Percentiles rank a stretch among this genome's conserved stretches.
Evolutionary conservation across 2,329 filamentous ascomycete genomes (phyloP).

Genomic region (Scortechinia acanthostroma): DNA sequence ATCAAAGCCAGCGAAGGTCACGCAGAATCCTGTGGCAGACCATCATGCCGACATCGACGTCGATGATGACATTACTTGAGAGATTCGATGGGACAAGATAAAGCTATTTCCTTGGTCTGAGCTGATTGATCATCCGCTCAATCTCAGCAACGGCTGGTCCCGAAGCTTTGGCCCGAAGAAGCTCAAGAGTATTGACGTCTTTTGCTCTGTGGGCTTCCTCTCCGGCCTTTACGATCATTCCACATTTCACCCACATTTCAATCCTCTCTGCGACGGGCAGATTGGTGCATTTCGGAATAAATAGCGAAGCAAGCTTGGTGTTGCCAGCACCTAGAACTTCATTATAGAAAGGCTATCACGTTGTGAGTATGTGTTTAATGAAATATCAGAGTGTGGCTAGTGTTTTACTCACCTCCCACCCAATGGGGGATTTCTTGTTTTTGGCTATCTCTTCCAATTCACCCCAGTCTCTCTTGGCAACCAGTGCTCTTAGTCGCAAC

Average conservation of each 20-base stretch:
- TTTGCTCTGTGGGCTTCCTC: constrained; percentile 83
- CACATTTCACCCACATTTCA: constrained; percentile 94
- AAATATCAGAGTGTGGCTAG: too few relatives aligned
- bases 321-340: constrained; percentile 84
- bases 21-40: neutral
- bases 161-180: neutral
- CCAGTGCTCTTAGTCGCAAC: constrained; percentile 75
- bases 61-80: neutral
- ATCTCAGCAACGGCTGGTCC: neutral
- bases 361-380: neutral
- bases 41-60: neutral
- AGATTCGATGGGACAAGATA: neutral
- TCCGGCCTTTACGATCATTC: constrained; percentile 78
- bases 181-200: constrained; percentile 36
- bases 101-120: neutral
- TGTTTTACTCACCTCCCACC: constrained; percentile 73
- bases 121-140: neutral
- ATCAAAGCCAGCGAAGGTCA: neutral
- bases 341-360: constrained; percentile 80
- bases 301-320: constrained; percentile 72
- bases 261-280: constrained; percentile 59
- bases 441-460: constrained; percentile 82
- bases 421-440: constrained; percentile 80
- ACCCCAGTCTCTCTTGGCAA: constrained; percentile 83
- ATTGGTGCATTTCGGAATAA: constrained; percentile 79